Conservation (phyloP, 2,329 filamentous ascomycete genomes). For the Neopestalotiopsis rosae region DNA sequence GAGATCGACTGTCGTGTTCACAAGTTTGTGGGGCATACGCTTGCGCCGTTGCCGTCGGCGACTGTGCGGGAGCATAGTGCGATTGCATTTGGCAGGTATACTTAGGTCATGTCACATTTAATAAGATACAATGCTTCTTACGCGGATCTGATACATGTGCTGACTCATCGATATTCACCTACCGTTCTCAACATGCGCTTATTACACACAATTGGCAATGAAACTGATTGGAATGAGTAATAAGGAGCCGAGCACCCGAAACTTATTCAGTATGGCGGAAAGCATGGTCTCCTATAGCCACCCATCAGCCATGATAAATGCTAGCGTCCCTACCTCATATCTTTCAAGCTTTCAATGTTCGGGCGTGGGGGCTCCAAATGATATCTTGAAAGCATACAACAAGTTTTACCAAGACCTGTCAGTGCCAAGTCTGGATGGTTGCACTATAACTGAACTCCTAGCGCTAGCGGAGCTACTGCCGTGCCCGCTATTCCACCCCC, state of each 20-base stretch:
- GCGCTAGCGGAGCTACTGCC: not conserved
- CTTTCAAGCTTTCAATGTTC: no score
- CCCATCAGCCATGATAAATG: not conserved
- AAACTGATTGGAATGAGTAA: no score
- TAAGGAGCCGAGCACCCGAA: no score
- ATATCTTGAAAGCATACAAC: not conserved
- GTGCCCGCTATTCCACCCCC: not conserved
- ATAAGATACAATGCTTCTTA: not conserved
- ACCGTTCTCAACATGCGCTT: not conserved
- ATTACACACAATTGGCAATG: no score
- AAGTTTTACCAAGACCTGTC: not conserved
- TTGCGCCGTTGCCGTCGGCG: not conserved
- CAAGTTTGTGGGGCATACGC: not conserved
- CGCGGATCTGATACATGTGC: not conserved
- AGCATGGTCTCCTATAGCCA: not conserved
- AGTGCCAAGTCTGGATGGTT: not conserved
- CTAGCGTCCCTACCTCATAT: no score
- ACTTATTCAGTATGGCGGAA: not conserved
- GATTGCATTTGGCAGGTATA: not conserved
- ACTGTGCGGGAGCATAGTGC: not conserved
- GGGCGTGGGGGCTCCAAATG: no score
- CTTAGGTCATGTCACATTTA: not conserved
- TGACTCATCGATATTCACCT: not conserved
- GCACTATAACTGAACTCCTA: not conserved
- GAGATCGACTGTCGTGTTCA: not conserved